Percentiles rank a stretch among this genome's conserved stretches.
phyloP scores from a whole-genome alignment of 148 eudicot genomes.

The Persicaria tinctoria region DNA sequence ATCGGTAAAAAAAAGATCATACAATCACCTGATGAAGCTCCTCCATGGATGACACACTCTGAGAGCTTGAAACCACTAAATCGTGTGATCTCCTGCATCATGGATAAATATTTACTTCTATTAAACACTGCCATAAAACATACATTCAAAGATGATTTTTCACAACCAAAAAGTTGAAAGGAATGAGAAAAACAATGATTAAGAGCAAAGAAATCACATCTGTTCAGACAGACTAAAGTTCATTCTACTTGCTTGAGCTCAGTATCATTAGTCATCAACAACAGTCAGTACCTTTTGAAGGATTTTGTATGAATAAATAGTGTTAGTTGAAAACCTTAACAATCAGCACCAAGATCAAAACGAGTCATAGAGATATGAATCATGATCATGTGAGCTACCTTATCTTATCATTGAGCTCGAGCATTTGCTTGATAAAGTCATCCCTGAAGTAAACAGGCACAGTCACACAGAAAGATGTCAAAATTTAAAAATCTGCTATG shows the following conservation, averaged over 20 bases:
- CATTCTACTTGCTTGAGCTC: not conserved
- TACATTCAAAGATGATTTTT: not conserved
- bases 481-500: not conserved
- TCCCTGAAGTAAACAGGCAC: slow-evolving; percentile 36
- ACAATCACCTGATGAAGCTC: slow-evolving; percentile 29
- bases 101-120: not conserved
- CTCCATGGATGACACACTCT: slow-evolving; percentile 19
- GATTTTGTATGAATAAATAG: not conserved
- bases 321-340: not conserved
- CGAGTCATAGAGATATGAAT: not conserved
- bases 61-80: slow-evolving; percentile 14
- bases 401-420: slow-evolving; percentile 49
- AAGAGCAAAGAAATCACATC: not conserved
- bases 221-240: not conserved
- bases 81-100: slow-evolving; percentile 55
- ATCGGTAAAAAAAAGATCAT: not conserved
- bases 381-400: slow-evolving; percentile 31
- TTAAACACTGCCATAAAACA: not conserved
- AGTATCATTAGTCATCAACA: not conserved
- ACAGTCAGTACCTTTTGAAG: not conserved
- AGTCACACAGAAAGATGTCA: not conserved
- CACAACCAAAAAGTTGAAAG: not conserved
- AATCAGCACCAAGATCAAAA: no score
- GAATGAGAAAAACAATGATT: not conserved
- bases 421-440: slow-evolving; percentile 59